These are phyloP conservation scores for Mycena pura DNA, from an alignment of 768 basidiomycete species.

Conservation along the genomic window DNA sequence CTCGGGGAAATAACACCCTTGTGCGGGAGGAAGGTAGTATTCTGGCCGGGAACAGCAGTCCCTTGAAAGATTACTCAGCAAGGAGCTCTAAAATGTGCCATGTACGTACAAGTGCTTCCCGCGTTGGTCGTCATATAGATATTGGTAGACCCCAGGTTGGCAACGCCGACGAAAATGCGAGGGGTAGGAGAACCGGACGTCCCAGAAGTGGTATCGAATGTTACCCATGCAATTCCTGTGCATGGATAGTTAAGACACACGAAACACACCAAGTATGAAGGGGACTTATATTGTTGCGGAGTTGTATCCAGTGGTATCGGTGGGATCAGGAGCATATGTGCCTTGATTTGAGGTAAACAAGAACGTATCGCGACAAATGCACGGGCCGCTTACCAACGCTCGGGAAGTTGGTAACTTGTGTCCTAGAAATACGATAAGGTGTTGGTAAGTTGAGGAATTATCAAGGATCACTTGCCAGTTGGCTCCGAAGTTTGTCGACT, in stretches of 20 bases:
- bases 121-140: slow-evolving; percentile 63
- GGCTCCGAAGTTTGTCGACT: slow-evolving; percentile 63
- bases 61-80: slow-evolving; percentile 40
- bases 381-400: slow-evolving; percentile 50
- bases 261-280: background rate
- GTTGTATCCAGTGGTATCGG: slow-evolving; percentile 55
- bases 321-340: slow-evolving; percentile 58
- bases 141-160: slow-evolving; percentile 58
- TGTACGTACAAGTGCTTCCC: slow-evolving; percentile 58
- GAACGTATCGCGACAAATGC: background rate
- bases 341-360: slow-evolving; percentile 37
- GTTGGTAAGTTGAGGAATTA: background rate
- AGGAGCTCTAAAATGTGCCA: background rate
- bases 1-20: slow-evolving; percentile 68
- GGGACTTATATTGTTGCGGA: slow-evolving; percentile 45
- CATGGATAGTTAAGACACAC: background rate
- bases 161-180: slow-evolving; percentile 74
- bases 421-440: slow-evolving; percentile 30
- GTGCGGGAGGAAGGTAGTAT: slow-evolving; percentile 65
- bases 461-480: slow-evolving; percentile 43
- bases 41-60: slow-evolving; percentile 63
- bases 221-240: slow-evolving; percentile 64
- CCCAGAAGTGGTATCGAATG: slow-evolving; percentile 67
- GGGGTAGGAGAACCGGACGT: slow-evolving; percentile 58
- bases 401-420: slow-evolving; percentile 64